Evolutionary conservation across 345 rosid species (phyloP).

Genomic region (Carallia pectinifolia): DNA sequence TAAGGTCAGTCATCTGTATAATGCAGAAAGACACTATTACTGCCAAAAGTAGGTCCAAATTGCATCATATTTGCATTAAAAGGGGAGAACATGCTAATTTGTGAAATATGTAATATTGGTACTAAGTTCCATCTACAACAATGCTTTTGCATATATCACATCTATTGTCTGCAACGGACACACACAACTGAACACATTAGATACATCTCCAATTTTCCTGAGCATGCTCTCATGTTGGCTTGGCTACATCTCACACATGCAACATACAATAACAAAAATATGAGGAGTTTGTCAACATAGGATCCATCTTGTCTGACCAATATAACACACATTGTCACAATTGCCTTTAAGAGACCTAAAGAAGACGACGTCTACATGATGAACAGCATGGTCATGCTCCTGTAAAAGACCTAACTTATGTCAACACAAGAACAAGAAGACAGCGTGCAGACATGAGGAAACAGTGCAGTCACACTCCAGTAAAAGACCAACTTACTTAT

Average conservation of each 20-base stretch:
- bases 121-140: not conserved
- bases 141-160: no score
- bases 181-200: no score
- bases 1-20: not conserved
- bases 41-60: not conserved
- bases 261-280: no score
- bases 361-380: not conserved
- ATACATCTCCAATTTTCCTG: no score
- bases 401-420: not conserved
- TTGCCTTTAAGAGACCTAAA: not conserved
- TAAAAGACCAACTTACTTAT: slow-evolving; percentile 60
- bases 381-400: slow-evolving; percentile 7
- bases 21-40: not conserved
- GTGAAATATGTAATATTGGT: not conserved
- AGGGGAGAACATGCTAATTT: no score
- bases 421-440: not conserved
- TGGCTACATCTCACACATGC: no score
- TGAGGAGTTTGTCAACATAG: not conserved
- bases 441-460: not conserved
- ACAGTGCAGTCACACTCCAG: slow-evolving; percentile 8
- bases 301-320: not conserved
- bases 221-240: no score
- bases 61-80: not conserved
- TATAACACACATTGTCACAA: not conserved
- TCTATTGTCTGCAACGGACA: no score